Percentiles rank a stretch among this genome's conserved stretches.
Conservation (phyloP, 2,329 filamentous ascomycete genomes). For the Lecanicillium sp. region DNA sequence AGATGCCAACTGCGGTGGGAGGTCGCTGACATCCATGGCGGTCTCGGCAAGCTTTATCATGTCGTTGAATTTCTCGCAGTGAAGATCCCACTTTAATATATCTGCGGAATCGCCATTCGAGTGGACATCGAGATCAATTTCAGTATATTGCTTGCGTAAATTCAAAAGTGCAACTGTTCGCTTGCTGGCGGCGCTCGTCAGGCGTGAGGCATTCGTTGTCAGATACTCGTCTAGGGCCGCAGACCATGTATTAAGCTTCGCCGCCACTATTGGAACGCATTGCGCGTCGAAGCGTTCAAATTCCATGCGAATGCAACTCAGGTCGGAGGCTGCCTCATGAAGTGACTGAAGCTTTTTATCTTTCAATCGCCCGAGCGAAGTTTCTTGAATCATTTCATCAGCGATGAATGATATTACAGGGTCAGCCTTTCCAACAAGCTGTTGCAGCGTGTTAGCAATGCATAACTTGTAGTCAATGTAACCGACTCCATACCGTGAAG, state of each 20-base stretch:
- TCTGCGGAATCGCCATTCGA: conserved; percentile 1
- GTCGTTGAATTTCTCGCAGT: conserved; percentile 4
- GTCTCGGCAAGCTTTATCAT: conserved; percentile 6
- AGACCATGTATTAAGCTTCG: conserved; percentile 6
- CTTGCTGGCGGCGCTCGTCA: conserved; percentile 1
- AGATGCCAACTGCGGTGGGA: neutral
- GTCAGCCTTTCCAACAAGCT: conserved; percentile 7
- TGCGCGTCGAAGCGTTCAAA: conserved; percentile 7
- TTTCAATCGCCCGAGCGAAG: too few species aligned
- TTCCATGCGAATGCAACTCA: conserved; percentile 7
- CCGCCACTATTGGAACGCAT: neutral
- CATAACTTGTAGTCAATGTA: neutral
- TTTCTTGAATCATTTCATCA: conserved; percentile 4
- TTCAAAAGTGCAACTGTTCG: conserved; percentile 6
- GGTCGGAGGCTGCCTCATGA: conserved; percentile 3
- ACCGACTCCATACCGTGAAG: neutral
- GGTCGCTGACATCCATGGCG: conserved; percentile 1
- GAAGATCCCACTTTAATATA: conserved; percentile 6
- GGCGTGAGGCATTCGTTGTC: neutral
- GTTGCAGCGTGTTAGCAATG: neutral
- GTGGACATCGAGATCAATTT: conserved; percentile 5
- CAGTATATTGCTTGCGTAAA: conserved; percentile 5
- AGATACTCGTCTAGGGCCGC: conserved; percentile 1
- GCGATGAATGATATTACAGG: conserved; percentile 5
- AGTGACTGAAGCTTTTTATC: too few species aligned